Percentiles rank a stretch among this genome's conserved stretches.
Evolutionary conservation across 495 filamentous ascomycete species (phyloP).

Genomic region (Xylaria bambusicola): DNA sequence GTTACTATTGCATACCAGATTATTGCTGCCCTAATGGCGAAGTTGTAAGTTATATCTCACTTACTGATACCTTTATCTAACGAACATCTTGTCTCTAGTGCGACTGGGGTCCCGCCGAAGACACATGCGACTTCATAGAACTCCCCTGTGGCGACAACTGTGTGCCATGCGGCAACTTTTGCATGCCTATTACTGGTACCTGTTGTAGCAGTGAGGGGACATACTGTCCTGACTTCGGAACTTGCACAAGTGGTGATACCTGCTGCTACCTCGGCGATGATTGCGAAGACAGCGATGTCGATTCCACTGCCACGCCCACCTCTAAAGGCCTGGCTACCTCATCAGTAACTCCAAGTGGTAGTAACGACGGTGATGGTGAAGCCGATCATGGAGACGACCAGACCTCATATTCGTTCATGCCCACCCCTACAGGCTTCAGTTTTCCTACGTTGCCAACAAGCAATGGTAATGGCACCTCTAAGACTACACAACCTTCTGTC

Average conservation of each 20-base stretch:
- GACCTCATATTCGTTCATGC: no score
- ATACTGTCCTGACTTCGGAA: conserved; percentile 29
- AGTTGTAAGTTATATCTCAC: neutral
- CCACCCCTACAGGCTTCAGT: neutral
- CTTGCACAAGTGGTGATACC: conserved; percentile 23
- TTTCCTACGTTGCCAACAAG: neutral
- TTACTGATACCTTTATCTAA: no score
- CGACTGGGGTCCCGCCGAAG: neutral
- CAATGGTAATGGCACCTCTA: neutral
- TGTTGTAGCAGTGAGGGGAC: conserved; percentile 23
- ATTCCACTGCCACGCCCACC: conserved; percentile 18
- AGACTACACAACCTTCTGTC: neutral
- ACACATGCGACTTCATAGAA: conserved; percentile 16
- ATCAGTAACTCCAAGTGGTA: neutral
- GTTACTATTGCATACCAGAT: conserved; percentile 28
- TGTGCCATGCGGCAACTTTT: conserved; percentile 21
- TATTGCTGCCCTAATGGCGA: conserved; percentile 28
- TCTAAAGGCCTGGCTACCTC: conserved; percentile 8
- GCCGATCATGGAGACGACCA: no score
- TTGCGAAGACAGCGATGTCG: conserved; percentile 18
- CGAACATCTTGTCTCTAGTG: no score
- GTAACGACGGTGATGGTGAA: no score
- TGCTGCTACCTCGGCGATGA: conserved; percentile 25
- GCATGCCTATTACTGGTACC: conserved; percentile 28
- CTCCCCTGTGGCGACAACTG: conserved; percentile 19